A percentile compares a stretch with the other conserved stretches of the same genome.
phyloP scores from a whole-genome alignment of 2,329 filamentous ascomycete species.

The Cadophora luteo-olivacea region DNA sequence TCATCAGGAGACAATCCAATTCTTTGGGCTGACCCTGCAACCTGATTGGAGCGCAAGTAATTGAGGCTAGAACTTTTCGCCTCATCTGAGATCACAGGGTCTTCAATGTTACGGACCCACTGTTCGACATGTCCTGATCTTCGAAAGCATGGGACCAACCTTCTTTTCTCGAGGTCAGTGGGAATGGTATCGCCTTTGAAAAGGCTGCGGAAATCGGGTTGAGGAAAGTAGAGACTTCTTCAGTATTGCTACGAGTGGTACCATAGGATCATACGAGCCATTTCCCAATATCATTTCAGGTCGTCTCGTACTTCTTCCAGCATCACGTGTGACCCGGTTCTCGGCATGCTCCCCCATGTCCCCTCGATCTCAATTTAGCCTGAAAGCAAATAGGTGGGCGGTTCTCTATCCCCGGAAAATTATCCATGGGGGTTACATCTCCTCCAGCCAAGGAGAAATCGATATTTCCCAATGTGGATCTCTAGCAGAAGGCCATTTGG shows the following conservation, averaged over 20 bases:
- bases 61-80: background rate
- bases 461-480: background rate
- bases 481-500: background rate
- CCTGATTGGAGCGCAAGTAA: background rate
- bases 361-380: background rate
- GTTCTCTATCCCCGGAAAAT: constrained; percentile 2
- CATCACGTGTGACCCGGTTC: background rate
- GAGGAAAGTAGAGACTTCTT: no score
- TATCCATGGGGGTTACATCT: background rate
- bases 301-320: background rate
- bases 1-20: background rate
- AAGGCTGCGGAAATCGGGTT: no score
- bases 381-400: background rate
- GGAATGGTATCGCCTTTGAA: background rate
- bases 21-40: background rate
- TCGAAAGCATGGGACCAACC: constrained; percentile 4
- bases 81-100: background rate
- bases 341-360: background rate
- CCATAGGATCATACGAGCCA: background rate
- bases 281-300: background rate
- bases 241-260: background rate
- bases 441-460: constrained; percentile 17
- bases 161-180: background rate
- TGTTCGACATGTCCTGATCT: constrained; percentile 5
- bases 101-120: background rate